Evolutionary conservation across 2,329 filamentous ascomycete species (phyloP), one percentile per base, ranked within the genome.

Genomic region (Calycina herbarum): DNA sequence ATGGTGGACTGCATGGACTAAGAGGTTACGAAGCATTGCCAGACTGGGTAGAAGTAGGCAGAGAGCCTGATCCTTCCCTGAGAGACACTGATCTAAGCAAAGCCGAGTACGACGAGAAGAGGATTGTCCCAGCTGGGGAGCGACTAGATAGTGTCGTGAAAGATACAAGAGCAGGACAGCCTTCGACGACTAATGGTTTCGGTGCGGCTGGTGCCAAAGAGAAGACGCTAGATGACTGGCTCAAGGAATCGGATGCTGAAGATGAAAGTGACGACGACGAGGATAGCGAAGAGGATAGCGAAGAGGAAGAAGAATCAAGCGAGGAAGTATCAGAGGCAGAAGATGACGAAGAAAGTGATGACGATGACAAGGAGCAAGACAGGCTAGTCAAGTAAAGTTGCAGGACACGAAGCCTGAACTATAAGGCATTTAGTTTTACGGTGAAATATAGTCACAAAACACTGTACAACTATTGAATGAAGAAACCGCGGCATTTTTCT

Each of bases 181-280:
- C 78, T 8, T 78, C 76, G 48, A 85, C 79, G 72, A 77, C 79
- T 15, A 88, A 88, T 73, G 85, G 80, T 0, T 71, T 71, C 60
- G 67, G 76, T 67, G 62, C 73, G 60, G 63, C 70, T 71, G 33
- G 68, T 75, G 61, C 64, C 13, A 76, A 73, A 61, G 86, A 87
- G 51, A 97, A 96, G 84, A 92, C 89, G 24, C 80, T 99, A 68
- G 93, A 98, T 79, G 93, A 97, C 76, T 98, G 95, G 94, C 82
- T 98, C 64, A 93, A 85, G 6, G 81, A 82, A 1, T 82, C 84
- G 0, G 82, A 82, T 0, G 82, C 82, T 0, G 82, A 82, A 0
- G 83, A 83, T 0, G 81, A 84, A 0, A 78, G 80, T 38, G 81
- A 82, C 0, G 82, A 83, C 0, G 82, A 83, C 1, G 82, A 84